A percentile compares a stretch with the other conserved stretches of the same genome.
Conservation (phyloP, 2,329 filamentous ascomycete species). For the Paecilomyces formosus region DNA sequence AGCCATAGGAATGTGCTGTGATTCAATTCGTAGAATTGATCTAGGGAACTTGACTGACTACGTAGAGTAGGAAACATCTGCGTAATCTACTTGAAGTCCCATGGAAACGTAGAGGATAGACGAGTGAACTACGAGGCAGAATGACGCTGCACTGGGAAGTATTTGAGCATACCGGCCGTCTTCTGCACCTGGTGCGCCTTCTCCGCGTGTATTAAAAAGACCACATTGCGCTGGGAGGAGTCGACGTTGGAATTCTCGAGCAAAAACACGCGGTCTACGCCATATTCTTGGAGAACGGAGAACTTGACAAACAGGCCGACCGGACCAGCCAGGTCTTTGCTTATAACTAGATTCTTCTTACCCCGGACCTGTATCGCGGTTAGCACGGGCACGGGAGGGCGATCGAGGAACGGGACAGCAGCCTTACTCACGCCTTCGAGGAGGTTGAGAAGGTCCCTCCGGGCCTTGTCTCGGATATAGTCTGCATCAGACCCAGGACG, state of each 20-base stretch:
- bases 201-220: constrained; percentile 89
- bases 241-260: constrained; percentile 94
- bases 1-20: constrained; percentile 36
- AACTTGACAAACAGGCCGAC: constrained; percentile 91
- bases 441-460: constrained; percentile 81
- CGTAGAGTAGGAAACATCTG: constrained; percentile 48
- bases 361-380: constrained; percentile 68
- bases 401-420: constrained; percentile 12
- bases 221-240: constrained; percentile 85
- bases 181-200: constrained; percentile 73
- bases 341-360: constrained; percentile 96
- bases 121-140: constrained; percentile 8
- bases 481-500: constrained; percentile 38
- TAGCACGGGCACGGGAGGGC: constrained; percentile 16
- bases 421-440: constrained; percentile 82
- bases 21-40: constrained; percentile 21
- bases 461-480: constrained; percentile 50
- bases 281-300: constrained; percentile 90
- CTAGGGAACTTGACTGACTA: constrained; percentile 52
- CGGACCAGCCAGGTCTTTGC: constrained; percentile 80
- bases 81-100: constrained; percentile 56
- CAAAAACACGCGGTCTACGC: constrained; percentile 95
- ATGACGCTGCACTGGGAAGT: constrained; percentile 3
- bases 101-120: constrained; percentile 11
- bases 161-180: constrained; percentile 68